Evolutionary conservation across 176 grass and related monocot species (phyloP).

Genomic region (Phoenix roebelenii): DNA sequence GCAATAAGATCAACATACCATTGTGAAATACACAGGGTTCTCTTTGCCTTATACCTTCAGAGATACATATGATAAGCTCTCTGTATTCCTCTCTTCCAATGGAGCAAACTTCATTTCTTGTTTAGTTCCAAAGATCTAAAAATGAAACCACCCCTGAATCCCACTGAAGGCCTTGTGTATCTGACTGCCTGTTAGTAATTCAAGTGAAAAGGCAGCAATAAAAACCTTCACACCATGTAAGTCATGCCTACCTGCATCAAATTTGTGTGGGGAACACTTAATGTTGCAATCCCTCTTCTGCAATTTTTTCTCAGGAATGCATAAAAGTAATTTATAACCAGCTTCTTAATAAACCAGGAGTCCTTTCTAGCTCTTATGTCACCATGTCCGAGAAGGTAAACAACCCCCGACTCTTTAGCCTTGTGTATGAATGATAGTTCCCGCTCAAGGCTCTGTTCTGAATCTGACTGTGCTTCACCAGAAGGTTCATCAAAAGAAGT

Average conservation of each 20-base stretch:
- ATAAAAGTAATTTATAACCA: conserved; percentile 97
- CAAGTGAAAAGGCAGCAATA: not conserved
- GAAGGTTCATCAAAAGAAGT: conserved; percentile 38
- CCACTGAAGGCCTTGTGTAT: no score
- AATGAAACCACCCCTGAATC: no score
- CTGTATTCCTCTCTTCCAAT: no score
- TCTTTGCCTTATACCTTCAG: no score
- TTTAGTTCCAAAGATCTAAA: no score
- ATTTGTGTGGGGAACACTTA: conserved; percentile 68
- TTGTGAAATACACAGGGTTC: no score
- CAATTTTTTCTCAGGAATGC: conserved; percentile 89
- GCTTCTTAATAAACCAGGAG: conserved; percentile 84
- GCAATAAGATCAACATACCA: no score
- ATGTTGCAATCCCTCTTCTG: conserved; percentile 60
- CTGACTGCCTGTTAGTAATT: no score
- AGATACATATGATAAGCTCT: no score
- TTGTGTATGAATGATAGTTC: conserved; percentile 80
- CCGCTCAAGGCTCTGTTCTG: conserved; percentile 43
- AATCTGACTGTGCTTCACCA: conserved; percentile 28
- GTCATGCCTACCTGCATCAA: conserved; percentile 97
- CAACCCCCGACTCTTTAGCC: conserved; percentile 72
- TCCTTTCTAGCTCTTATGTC: conserved; percentile 90
- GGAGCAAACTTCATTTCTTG: no score
- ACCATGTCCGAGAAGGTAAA: conserved; percentile 83
- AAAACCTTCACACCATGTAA: conserved; percentile 67